phyloP scores from a whole-genome alignment of 1,284 basidiomycete genomes.

The Rhodotorula sp. region DNA sequence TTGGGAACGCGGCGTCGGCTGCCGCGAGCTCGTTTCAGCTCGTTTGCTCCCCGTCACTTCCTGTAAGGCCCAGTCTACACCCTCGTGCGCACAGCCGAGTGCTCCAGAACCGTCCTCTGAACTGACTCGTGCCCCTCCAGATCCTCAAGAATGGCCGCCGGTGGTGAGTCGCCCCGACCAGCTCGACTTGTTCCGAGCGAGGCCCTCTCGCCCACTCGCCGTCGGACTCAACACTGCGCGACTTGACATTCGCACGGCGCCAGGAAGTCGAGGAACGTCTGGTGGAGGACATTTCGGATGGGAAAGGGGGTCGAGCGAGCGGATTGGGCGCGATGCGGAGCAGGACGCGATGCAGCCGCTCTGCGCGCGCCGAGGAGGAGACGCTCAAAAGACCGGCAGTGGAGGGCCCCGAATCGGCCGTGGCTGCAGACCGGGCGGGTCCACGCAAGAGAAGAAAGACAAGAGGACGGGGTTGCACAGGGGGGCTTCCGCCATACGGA shows the following conservation, averaged over 20 bases:
- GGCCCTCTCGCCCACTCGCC: background rate
- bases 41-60: constrained; percentile 6
- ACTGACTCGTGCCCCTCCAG: background rate
- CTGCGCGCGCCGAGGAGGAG: too few species aligned
- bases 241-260: background rate
- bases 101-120: too few species aligned
- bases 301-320: too few species aligned
- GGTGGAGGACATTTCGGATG: background rate
- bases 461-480: background rate
- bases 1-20: background rate
- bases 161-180: constrained; percentile 13
- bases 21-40: background rate
- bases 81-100: background rate
- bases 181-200: background rate
- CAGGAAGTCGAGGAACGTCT: too few species aligned
- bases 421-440: too few species aligned
- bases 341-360: too few species aligned
- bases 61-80: constrained; percentile 1
- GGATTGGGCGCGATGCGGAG: background rate
- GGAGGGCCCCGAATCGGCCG: too few species aligned
- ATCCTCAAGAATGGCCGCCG: constrained; percentile 17
- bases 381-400: too few species aligned
- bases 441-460: background rate
- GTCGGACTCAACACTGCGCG: background rate
- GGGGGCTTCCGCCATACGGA: background rate